A percentile compares a stretch with the other conserved stretches of the same genome.
phyloP scores from a whole-genome alignment of 2,329 filamentous ascomycete genomes.

The Drechmeria coniospora region DNA sequence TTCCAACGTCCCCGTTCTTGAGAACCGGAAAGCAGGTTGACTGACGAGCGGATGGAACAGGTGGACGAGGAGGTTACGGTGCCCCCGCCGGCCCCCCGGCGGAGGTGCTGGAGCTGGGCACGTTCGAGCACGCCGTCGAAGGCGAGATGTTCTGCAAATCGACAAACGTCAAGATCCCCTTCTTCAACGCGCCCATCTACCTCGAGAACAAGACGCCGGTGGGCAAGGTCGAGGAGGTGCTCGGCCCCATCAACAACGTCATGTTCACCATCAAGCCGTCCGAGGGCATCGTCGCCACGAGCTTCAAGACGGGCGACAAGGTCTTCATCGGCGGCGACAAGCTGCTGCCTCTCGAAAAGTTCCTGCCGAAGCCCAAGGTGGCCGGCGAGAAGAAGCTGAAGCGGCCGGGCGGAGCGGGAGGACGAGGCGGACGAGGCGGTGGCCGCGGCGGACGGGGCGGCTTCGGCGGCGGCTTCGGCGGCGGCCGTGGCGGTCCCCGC shows the following conservation, averaged over 20 bases:
- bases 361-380: constrained; percentile 85
- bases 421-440: constrained; percentile 13
- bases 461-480: constrained; percentile 16
- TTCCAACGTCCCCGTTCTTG: too few relatives aligned
- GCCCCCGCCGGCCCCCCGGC: constrained; percentile 8
- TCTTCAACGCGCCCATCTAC: constrained; percentile 98
- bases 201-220: constrained; percentile 96
- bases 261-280: constrained; percentile 97
- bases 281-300: constrained; percentile 87
- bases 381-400: constrained; percentile 46
- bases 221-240: constrained; percentile 95
- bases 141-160: constrained; percentile 97
- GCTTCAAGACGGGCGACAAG: constrained; percentile 93
- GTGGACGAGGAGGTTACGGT: constrained; percentile 8
- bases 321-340: constrained; percentile 95
- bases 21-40: not conserved
- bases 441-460: constrained; percentile 17
- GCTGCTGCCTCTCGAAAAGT: constrained; percentile 85
- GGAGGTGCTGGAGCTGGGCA: constrained; percentile 57
- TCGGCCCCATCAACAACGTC: constrained; percentile 93
- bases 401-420: constrained; percentile 40
- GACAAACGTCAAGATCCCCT: constrained; percentile 87
- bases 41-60: constrained; percentile 1
- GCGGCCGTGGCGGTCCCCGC: constrained; percentile 26
- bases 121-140: constrained; percentile 86